Evolutionary conservation across 2,329 filamentous ascomycete genomes (phyloP), one percentile per base, ranked within the genome.

Genomic region (Thelonectria rubi): DNA sequence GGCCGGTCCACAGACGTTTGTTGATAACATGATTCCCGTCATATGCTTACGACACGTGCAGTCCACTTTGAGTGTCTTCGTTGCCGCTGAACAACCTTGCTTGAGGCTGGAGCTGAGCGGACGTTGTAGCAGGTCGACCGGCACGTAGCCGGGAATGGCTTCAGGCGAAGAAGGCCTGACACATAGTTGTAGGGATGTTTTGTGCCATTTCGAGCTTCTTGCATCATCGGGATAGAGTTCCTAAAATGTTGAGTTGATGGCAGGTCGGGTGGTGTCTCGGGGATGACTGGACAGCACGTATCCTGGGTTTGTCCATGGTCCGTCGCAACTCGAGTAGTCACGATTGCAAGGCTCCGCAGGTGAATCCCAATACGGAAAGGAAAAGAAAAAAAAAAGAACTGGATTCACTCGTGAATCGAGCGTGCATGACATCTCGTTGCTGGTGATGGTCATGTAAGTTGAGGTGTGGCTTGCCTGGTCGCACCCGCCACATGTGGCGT

Each of bases 401-500:
- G 15, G 34, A 37, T 37, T 37, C 2, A 14, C 8, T 30, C 26
- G 26, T 30, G 26, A 15, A 15, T 15, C 15, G 12, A 37, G 34
- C 12, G 12, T 14, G 34, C 34, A 37, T 37, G 34, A 14, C 34
- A 18, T 5, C 15, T 43, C 4, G 40, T 37, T 37, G 34, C 34
- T 37, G 11, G 34, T 4, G 34, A 37, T 15, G 11, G 34, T 52
- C 47, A 26, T 51, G 46, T 37, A 50, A 50, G 46, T 49, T 30
- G 10, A 37, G 8, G 26, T 24, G 57, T 60, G 58, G 58, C 58
- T 60, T 60, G 20, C 9, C 34, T 39, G 5, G 20, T 17, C 12
- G 18, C 14, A 57, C 58, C 68, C 66, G 67, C 66, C 3, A 50
- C 20, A 50, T 54, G 61, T 47, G 59, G 24, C 52, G 20, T 30